Base-by-base conservation (phyloP, 2,329 filamentous ascomycete species). In the Colletotrichum noveboracense region DNA sequence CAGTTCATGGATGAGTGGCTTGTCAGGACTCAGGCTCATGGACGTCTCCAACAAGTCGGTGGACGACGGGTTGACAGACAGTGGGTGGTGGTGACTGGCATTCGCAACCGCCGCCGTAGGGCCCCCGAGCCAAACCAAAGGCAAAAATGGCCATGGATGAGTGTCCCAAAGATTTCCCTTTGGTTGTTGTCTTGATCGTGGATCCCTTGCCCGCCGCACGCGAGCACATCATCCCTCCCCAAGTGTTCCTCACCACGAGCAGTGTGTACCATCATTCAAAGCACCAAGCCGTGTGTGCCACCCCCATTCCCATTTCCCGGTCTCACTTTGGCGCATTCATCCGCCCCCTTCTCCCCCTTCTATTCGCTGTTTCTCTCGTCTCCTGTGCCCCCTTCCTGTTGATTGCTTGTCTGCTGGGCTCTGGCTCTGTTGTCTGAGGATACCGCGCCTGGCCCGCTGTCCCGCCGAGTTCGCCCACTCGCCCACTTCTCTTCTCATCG, bases 141-240 rank as follows among this genome's bases (percentile, higher is more conserved):
- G 38, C 58, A 13, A 61, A 61, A 64, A n/a, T 26, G 52, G 55
- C 55, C 73, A 75, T 68, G 70, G 64, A 65, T 68, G 55, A 43
- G 43, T 52, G 68, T 34, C 66, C 66, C 61, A 62, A 66, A 66
- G 68, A 56, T 64, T 73, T 58, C 21, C 28, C 62, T 60, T 32
- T 55, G 55, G 36, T 18, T 70, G 48, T 67, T 75, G 32, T 64
- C 70, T 70, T 73, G 43, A 52, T 52, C 43, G 43, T 69, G 74
- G 71, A 71, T 75, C 74, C 71, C 70, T 66, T 76, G 74, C 64
- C 28, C 14, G 48, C 43, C 52, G 71, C 74, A 76, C 71, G 74
- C 71, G 74, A 76, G 71, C 74, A 76, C 71, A 74, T 74, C 70
- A 76, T 67, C 52, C 67, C 55, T 61, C 28, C 21, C 65, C 61